Evolutionary conservation across 1,284 basidiomycete species (phyloP).

Genomic region (Trichosporon asahii): DNA sequence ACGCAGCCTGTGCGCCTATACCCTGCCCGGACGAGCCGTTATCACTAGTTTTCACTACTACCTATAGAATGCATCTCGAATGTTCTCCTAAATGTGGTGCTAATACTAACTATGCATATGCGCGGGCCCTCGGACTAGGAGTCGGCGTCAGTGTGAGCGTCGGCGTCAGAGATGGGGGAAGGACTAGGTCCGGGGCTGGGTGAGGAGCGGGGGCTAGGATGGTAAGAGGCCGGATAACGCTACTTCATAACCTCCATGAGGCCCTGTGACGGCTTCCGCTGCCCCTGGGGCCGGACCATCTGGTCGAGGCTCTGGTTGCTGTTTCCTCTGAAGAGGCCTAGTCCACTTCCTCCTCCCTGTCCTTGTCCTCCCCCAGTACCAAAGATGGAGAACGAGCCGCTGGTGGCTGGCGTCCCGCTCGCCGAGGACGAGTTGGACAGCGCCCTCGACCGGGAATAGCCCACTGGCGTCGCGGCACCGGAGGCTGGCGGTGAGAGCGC

Average conservation of each 20-base stretch:
- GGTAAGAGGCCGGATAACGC: not conserved
- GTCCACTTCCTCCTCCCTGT: not conserved
- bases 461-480: constrained; percentile 18
- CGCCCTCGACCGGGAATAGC: not conserved
- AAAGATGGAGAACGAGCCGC: not conserved
- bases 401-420: not conserved
- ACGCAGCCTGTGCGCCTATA: not conserved
- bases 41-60: not conserved
- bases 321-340: not conserved
- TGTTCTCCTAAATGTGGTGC: not conserved
- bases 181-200: no score
- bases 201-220: not conserved
- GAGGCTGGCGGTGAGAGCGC: constrained; percentile 11
- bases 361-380: not conserved
- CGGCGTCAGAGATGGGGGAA: no score
- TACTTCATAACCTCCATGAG: constrained; percentile 10
- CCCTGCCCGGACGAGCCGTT: not conserved
- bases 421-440: not conserved
- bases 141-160: no score
- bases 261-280: not conserved
- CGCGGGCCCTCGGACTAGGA: no score
- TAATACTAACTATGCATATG: not conserved
- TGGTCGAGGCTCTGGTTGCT: constrained; percentile 3
- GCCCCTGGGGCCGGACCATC: not conserved
- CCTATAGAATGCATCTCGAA: constrained; percentile 10